Evolutionary conservation across 2,329 filamentous ascomycete genomes (phyloP).

Genomic region (Aspergillus spinulosporus): DNA sequence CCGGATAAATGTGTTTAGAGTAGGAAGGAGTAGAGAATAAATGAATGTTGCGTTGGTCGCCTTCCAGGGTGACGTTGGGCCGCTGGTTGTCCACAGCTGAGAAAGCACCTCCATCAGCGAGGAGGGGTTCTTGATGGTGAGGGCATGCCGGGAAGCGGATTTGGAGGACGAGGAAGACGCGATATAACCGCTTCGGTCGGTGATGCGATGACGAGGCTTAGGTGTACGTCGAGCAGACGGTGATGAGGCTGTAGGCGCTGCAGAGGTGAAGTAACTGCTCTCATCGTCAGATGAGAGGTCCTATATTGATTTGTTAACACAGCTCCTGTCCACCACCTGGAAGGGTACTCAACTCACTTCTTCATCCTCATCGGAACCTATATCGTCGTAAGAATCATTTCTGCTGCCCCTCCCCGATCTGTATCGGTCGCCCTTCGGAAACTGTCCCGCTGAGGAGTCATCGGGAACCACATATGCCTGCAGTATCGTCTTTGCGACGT

Average conservation of each 20-base stretch:
- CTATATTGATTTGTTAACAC: conserved; percentile 20
- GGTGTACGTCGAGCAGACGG: conserved; percentile 44
- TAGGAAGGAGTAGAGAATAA: conserved; percentile 80
- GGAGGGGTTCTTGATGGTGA: conserved; percentile 71
- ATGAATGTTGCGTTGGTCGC: conserved; percentile 88
- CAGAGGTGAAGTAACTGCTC: conserved; percentile 79
- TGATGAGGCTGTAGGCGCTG: conserved; percentile 44
- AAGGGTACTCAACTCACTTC: conserved; percentile 28
- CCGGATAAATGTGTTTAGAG: conserved; percentile 88
- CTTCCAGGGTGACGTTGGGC: conserved; percentile 92
- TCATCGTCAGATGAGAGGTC: conserved; percentile 68
- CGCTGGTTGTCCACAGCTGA: conserved; percentile 85
- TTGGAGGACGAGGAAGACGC: conserved; percentile 34
- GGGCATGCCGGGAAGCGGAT: conserved; percentile 56
- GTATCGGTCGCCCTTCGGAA: conserved; percentile 32
- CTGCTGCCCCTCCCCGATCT: conserved; percentile 28
- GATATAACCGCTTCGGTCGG: conserved; percentile 49
- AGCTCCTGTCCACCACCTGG: neutral
- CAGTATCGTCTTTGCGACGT: conserved; percentile 90
- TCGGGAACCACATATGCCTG: conserved; percentile 65
- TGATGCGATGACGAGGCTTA: conserved; percentile 42
- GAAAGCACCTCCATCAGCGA: conserved; percentile 83
- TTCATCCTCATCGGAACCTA: conserved; percentile 21
- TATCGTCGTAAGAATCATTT: conserved; percentile 34
- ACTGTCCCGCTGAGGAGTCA: conserved; percentile 33